Conservation (phyloP, 1,284 basidiomycete genomes). For the Tremellales sp. region DNA sequence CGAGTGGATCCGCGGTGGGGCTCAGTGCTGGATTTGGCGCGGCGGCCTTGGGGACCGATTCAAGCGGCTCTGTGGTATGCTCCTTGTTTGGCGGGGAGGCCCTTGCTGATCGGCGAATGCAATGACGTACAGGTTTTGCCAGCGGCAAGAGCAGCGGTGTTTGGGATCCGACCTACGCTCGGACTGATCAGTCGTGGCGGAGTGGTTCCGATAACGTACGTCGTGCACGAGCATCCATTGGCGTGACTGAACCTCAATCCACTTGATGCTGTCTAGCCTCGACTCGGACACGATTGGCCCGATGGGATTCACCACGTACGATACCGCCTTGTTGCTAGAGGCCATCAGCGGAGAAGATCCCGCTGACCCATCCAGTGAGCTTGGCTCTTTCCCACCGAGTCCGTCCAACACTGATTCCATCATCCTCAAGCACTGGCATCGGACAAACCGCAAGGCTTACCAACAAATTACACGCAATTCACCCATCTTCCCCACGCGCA, state of each 20-base stretch:
- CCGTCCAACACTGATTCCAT: constrained; percentile 3
- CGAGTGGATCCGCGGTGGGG: constrained; percentile 28
- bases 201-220: constrained; percentile 25
- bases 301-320: constrained; percentile 29
- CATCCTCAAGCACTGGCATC: no score
- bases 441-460: no score
- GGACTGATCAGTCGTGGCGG: constrained; percentile 25
- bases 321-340: constrained; percentile 28
- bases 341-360: constrained; percentile 13
- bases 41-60: constrained; percentile 25
- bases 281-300: constrained; percentile 30
- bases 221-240: no score
- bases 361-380: neutral
- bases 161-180: constrained; percentile 24
- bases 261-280: constrained; percentile 1
- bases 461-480: no score
- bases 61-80: constrained; percentile 21
- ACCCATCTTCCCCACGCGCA: no score
- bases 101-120: neutral
- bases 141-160: constrained; percentile 23
- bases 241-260: neutral
- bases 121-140: constrained; percentile 17
- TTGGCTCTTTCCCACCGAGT: constrained; percentile 3
- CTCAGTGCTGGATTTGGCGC: constrained; percentile 25
- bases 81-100: neutral